A percentile compares a stretch with the other conserved stretches of the same genome.
Evolutionary conservation across 23 red algal genomes (phyloP).

Genomic region (Pyropia haitanensis): DNA sequence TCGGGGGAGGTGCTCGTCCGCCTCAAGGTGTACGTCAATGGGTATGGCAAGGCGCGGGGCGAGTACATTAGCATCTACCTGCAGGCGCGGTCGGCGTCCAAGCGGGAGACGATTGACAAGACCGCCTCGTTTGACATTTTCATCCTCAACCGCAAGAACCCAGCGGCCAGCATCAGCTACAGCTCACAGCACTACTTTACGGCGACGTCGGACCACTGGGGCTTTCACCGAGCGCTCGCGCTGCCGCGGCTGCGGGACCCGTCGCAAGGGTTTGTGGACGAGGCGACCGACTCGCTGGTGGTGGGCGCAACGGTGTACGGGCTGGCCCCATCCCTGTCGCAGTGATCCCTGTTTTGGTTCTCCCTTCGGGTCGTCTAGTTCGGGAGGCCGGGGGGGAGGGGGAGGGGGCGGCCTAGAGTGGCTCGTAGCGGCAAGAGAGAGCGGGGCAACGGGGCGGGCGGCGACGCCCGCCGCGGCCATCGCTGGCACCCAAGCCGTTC

Average conservation of each 20-base stretch:
- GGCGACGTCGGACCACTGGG: constrained; percentile 46
- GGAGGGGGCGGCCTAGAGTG: too few species aligned
- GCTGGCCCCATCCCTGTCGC: too few species aligned
- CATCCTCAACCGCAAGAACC: constrained; percentile 32
- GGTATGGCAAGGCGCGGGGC: constrained; percentile 50
- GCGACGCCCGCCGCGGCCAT: too few species aligned
- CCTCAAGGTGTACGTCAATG: constrained; percentile 46
- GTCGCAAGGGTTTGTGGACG: constrained; percentile 29
- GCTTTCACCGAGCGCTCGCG: constrained; percentile 45
- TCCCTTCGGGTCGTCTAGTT: too few species aligned
- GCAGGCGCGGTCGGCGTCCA: constrained; percentile 23
- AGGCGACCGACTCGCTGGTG: constrained; percentile 35
- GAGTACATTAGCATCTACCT: constrained; percentile 52
- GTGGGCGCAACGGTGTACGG: constrained; percentile 36
- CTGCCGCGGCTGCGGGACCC: constrained; percentile 23
- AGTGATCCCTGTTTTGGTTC: too few species aligned
- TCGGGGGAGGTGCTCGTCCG: constrained; percentile 14
- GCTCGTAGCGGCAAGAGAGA: too few species aligned
- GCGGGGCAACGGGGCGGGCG: too few species aligned
- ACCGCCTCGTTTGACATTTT: constrained; percentile 50
- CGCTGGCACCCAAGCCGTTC: too few species aligned
- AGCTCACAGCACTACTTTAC: constrained; percentile 54
- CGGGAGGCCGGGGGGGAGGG: too few species aligned
- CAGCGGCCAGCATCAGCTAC: constrained; percentile 23
- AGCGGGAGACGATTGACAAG: constrained; percentile 1